phyloP scores from a whole-genome alignment of 2,329 filamentous ascomycete species.

The Penicillium sp. region DNA sequence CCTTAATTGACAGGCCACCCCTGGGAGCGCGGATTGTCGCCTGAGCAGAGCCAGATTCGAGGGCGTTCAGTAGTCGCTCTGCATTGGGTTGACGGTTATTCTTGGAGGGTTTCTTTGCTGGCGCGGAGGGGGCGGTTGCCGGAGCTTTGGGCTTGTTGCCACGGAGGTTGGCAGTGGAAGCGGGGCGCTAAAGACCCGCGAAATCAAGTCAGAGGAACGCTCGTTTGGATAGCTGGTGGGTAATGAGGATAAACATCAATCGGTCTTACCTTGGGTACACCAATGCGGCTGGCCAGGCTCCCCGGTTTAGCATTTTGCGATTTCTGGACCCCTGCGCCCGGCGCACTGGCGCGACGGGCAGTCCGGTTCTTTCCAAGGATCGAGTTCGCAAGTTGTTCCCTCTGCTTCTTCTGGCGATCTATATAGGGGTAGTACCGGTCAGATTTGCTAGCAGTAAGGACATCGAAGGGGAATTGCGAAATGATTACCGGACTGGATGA shows the following conservation, averaged over 20 bases:
- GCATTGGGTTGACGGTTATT: slow-evolving; percentile 37
- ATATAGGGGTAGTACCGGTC: slow-evolving; percentile 4
- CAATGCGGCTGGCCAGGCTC: slow-evolving; percentile 59
- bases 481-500: slow-evolving; percentile 51
- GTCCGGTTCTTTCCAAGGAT: slow-evolving; percentile 54
- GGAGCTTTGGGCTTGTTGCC: slow-evolving; percentile 40
- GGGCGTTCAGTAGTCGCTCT: slow-evolving; percentile 32
- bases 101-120: slow-evolving; percentile 24
- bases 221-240: slow-evolving; percentile 35
- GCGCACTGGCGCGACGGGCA: slow-evolving; percentile 47
- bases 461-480: slow-evolving; percentile 6
- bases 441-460: slow-evolving; percentile 7
- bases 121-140: slow-evolving; percentile 17
- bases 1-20: slow-evolving; percentile 55
- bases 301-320: slow-evolving; percentile 46
- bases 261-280: slow-evolving; percentile 54
- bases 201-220: background rate
- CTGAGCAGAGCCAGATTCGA: slow-evolving; percentile 31
- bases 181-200: background rate
- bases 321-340: slow-evolving; percentile 44
- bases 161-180: slow-evolving; percentile 31
- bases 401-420: slow-evolving; percentile 57
- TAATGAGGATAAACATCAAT: background rate
- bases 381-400: slow-evolving; percentile 58
- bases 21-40: slow-evolving; percentile 33